Evolutionary conservation across 2,329 filamentous ascomycete genomes (phyloP), one percentile per base, ranked within the genome.

Genomic region (Helotiales sp.): DNA sequence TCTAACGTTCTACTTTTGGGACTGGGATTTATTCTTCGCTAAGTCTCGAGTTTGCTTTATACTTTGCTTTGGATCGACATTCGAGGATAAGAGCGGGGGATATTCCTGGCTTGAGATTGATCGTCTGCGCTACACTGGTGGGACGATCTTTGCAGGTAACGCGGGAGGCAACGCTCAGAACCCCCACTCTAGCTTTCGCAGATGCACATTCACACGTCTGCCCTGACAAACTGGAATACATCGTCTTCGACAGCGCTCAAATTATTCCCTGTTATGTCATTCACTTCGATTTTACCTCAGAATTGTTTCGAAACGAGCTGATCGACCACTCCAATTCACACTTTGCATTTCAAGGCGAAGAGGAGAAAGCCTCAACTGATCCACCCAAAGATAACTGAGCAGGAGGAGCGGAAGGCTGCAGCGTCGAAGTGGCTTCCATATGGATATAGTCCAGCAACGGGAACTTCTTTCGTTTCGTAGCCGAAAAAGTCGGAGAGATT

Each of bases 381-480:
- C n/a, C n/a, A n/a, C n/a, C n/a, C n/a, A n/a, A n/a, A n/a, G n/a
- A n/a, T n/a, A n/a, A n/a, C n/a, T n/a, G n/a, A n/a, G n/a, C n/a
- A n/a, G n/a, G n/a, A 80, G 67, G 75, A 79, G 10, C 72, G 77
- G 57, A 77, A 80, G 55, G 80, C 81, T 0, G 76, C 78, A 8
- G 82, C 80, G 0, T 70, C 78, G 40, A 84, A 84, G 73, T 83
- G 78, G 73, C 83, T 83, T 60, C 81, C 82, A 0, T 83, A 82
- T 62, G 81, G 82, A 1, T 84, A 78, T 70, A 82, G 83, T 0
- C 79, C 81, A 1, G 80, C 80, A 1, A 79, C 75, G 0, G 80
- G 81, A 2, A 79, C 75, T 0, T 78, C 66, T n/a, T n/a, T n/a
- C n/a, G n/a, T 13, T 82, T 84, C 66, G 79, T 82, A 3, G 78